These are phyloP conservation scores for Lithohypha guttulata DNA, from an alignment of 2,329 filamentous ascomycete genomes.

Conservation along the genomic window DNA sequence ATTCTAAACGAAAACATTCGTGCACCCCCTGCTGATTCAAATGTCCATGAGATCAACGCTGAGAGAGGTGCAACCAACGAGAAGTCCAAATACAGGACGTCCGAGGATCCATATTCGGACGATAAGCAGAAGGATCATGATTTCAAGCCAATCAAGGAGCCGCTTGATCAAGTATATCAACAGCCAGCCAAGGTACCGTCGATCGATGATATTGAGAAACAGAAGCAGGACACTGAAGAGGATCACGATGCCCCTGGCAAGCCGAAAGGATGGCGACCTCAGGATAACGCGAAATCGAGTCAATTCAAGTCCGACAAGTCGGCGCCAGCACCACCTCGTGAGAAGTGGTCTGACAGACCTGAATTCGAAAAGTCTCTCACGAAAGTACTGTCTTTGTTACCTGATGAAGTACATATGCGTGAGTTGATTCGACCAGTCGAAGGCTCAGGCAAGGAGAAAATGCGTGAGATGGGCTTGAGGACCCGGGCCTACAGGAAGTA, in stretches of 20 bases:
- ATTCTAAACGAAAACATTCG: constrained; percentile 1
- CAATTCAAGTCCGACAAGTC: not conserved
- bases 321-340: not conserved
- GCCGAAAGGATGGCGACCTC: constrained; percentile 3
- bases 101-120: not conserved
- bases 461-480: constrained; percentile 32
- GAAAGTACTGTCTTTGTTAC: constrained; percentile 18
- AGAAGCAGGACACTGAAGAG: constrained; percentile 2
- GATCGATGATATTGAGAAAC: not conserved
- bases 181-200: not conserved
- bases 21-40: constrained; percentile 1
- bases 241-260: not conserved
- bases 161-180: not conserved
- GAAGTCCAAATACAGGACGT: not conserved
- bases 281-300: not conserved
- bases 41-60: constrained; percentile 4
- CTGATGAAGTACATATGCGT: constrained; percentile 21
- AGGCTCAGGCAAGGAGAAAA: constrained; percentile 29
- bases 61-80: not conserved
- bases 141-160: constrained; percentile 5
- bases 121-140: constrained; percentile 2
- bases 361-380: constrained; percentile 20
- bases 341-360: constrained; percentile 17
- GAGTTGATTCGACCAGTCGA: constrained; percentile 30
- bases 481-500: constrained; percentile 31